These are phyloP conservation scores for Begonia peltatifolia DNA, from an alignment of 306 rosid species.

Conservation along the genomic window DNA sequence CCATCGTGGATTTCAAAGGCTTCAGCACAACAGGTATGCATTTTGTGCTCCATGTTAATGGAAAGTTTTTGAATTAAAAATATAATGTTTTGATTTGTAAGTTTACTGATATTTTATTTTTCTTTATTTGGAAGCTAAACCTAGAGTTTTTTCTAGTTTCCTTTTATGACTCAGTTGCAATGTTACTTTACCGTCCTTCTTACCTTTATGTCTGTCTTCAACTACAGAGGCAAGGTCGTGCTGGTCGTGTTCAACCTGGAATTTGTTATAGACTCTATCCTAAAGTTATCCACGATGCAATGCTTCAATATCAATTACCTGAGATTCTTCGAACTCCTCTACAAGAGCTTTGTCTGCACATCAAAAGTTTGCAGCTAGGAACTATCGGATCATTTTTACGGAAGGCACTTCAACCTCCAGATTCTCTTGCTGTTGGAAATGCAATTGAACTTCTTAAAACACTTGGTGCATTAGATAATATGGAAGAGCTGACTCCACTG, in stretches of 20 bases:
- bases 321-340: conserved; percentile 92
- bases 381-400: conserved; percentile 74
- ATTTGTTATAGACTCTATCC: conserved; percentile 87
- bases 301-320: conserved; percentile 85
- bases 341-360: conserved; percentile 95
- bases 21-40: conserved; percentile 85
- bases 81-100: not conserved
- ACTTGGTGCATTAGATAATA: conserved; percentile 73
- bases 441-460: conserved; percentile 92
- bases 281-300: conserved; percentile 67
- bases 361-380: conserved; percentile 92
- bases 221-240: conserved; percentile 93
- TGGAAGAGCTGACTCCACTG: conserved; percentile 86
- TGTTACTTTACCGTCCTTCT: not conserved
- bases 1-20: conserved; percentile 98
- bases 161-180: not conserved
- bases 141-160: not conserved
- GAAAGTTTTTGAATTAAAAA: conserved; percentile 4
- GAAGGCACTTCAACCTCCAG: conserved; percentile 97
- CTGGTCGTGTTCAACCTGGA: conserved; percentile 97
- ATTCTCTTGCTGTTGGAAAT: conserved; percentile 81
- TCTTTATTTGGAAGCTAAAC: not conserved
- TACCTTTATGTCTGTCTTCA: conserved; percentile 1
- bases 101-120: not conserved
- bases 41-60: conserved; percentile 6